These are phyloP conservation scores for Antitrichia curtipendula DNA, from an alignment of 225 moss, liverwort and hornwort species.

Conservation along the genomic window DNA sequence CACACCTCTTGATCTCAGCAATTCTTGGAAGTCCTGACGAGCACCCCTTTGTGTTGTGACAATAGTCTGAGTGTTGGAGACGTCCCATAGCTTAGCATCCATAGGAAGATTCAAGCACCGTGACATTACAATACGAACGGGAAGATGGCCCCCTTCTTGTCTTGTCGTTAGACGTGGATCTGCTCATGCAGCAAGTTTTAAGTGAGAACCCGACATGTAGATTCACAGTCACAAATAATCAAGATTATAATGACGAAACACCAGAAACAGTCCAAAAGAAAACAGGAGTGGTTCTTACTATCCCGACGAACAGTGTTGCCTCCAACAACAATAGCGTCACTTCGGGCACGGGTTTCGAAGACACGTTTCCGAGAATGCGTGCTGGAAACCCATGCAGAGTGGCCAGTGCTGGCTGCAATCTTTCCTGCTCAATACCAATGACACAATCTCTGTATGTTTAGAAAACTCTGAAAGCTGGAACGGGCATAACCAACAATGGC, in stretches of 20 bases:
- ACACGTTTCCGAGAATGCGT: conserved; percentile 68
- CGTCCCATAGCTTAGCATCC: conserved; percentile 81
- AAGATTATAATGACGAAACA: background rate
- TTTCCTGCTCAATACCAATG: conserved; percentile 54
- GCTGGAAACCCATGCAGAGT: conserved; percentile 95
- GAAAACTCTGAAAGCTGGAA: background rate
- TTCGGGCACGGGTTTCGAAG: conserved; percentile 69
- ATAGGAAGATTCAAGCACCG: conserved; percentile 64
- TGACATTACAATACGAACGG: conserved; percentile 87
- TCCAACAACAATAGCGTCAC: conserved; percentile 88
- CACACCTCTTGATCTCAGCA: conserved; percentile 62
- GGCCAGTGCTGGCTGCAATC: conserved; percentile 85
- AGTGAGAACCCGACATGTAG: background rate
- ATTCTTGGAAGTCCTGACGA: conserved; percentile 63
- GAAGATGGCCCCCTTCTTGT: conserved; percentile 80
- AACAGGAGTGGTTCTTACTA: conserved; percentile 36
- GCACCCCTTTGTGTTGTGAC: conserved; percentile 85
- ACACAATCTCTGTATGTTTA: background rate
- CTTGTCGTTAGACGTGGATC: conserved; percentile 90
- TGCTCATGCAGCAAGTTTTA: conserved; percentile 6
- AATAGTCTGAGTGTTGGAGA: conserved; percentile 72
- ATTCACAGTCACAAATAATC: background rate
- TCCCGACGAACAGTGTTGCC: conserved; percentile 96
- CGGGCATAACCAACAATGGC: background rate
- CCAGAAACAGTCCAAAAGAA: background rate